These are phyloP conservation scores for Metarhizium brunneum DNA, from an alignment of 2,329 filamentous ascomycete species.

Conservation along the genomic window DNA sequence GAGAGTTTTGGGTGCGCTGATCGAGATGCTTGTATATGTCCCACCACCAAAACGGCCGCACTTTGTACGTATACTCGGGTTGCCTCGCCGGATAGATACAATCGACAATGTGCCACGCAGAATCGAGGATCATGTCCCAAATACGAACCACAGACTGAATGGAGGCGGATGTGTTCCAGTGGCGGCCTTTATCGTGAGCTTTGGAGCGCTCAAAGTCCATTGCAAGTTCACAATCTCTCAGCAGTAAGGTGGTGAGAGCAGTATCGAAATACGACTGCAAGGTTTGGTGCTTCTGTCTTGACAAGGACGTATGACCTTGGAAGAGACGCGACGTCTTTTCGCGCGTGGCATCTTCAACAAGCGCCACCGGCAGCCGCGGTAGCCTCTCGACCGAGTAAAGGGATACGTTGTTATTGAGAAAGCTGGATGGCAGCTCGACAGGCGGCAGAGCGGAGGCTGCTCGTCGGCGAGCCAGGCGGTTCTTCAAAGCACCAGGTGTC, in stretches of 20 bases:
- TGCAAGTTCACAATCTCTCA: slow-evolving; percentile 11
- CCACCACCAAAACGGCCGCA: slow-evolving; percentile 32
- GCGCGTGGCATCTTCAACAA: slow-evolving; percentile 22
- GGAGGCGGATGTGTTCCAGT: slow-evolving; percentile 7
- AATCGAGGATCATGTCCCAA: slow-evolving; percentile 28
- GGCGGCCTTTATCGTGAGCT: slow-evolving; percentile 1
- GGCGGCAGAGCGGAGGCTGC: slow-evolving; percentile 36
- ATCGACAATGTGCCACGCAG: slow-evolving; percentile 25
- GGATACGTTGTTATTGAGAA: slow-evolving; percentile 41
- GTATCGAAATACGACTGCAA: slow-evolving; percentile 23
- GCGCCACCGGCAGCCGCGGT: slow-evolving; percentile 21
- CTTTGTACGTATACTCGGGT: slow-evolving; percentile 23
- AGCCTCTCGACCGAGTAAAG: slow-evolving; percentile 14
- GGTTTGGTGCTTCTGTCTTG: slow-evolving; percentile 14
- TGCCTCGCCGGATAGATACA: slow-evolving; percentile 23
- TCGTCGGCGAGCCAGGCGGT: slow-evolving; percentile 22
- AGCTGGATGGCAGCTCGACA: slow-evolving; percentile 46
- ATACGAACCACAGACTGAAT: slow-evolving; percentile 14
- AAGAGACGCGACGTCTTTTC: slow-evolving; percentile 21
- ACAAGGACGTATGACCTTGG: slow-evolving; percentile 13
- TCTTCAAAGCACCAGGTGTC: slow-evolving; percentile 17
- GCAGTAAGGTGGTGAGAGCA: slow-evolving; percentile 14
- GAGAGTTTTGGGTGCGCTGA: slow-evolving; percentile 16
- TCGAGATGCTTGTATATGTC: slow-evolving; percentile 27
- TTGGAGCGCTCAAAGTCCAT: slow-evolving; percentile 8